phyloP scores from a whole-genome alignment of 2,329 filamentous ascomycete species.

The Elsinoe necatrix region DNA sequence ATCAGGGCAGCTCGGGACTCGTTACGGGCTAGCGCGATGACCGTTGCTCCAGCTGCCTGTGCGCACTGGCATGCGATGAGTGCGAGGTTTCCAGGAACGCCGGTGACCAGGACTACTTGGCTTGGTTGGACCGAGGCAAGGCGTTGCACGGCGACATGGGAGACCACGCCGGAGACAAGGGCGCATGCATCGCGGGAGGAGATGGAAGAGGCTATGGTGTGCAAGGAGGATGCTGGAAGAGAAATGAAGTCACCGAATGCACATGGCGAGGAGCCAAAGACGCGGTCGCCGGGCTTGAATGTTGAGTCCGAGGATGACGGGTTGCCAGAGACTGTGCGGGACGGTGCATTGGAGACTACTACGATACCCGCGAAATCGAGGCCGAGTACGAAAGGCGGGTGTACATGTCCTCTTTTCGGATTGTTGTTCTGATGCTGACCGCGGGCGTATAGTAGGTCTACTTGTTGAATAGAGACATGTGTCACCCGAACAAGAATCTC shows the following conservation, averaged over 20 bases:
- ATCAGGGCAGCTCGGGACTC: slow-evolving; percentile 35
- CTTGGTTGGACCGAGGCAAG: slow-evolving; percentile 37
- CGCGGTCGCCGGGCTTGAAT: slow-evolving; percentile 37
- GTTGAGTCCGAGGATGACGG: slow-evolving; percentile 36
- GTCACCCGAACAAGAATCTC: slow-evolving; percentile 43
- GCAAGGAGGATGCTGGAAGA: slow-evolving; percentile 34
- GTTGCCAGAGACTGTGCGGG: slow-evolving; percentile 45
- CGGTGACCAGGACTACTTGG: slow-evolving; percentile 47
- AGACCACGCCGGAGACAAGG: slow-evolving; percentile 46
- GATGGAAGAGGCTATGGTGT: slow-evolving; percentile 40
- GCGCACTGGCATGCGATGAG: slow-evolving; percentile 50
- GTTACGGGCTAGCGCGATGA: slow-evolving; percentile 46
- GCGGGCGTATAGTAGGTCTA: slow-evolving; percentile 51
- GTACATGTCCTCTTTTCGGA: slow-evolving; percentile 39
- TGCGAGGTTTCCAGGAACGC: slow-evolving; percentile 48
- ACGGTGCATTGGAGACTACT: slow-evolving; percentile 35
- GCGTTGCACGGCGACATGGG: slow-evolving; percentile 43
- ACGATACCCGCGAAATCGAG: slow-evolving; percentile 55
- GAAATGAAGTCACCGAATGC: slow-evolving; percentile 47
- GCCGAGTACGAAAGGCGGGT: slow-evolving; percentile 51
- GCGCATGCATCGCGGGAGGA: slow-evolving; percentile 44
- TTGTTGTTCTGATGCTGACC: slow-evolving; percentile 54
- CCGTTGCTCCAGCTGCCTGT: slow-evolving; percentile 43
- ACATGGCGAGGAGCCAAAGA: slow-evolving; percentile 47
- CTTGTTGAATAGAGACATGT: slow-evolving; percentile 51